Evolutionary conservation across 345 rosid genomes (phyloP).

Genomic region (Eucalyptus virginea): DNA sequence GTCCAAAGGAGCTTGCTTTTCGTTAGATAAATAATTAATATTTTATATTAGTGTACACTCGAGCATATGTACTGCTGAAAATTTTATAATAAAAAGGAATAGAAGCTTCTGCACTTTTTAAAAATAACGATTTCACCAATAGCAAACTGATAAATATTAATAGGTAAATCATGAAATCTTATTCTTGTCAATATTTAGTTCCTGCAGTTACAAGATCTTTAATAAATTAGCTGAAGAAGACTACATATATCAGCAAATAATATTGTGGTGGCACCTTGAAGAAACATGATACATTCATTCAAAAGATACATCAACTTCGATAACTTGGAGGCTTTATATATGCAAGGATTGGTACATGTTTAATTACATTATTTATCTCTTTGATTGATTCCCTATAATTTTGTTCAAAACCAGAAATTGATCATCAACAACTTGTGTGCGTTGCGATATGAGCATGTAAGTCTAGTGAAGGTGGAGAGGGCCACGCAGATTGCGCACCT

Average conservation of each 20-base stretch:
- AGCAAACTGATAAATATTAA: neutral
- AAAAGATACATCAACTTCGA: neutral
- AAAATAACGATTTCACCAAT: neutral
- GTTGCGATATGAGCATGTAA: neutral
- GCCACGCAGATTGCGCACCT: neutral
- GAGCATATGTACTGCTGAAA: neutral
- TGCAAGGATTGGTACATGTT: neutral
- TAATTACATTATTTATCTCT: neutral
- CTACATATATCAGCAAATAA: neutral
- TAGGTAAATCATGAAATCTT: neutral
- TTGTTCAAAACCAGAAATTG: neutral
- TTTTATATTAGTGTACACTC: neutral
- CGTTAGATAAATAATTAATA: neutral
- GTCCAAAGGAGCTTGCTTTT: neutral
- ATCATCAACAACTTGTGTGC: neutral
- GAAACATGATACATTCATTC: neutral
- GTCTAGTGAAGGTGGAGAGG: neutral
- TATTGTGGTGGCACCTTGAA: too few relatives aligned
- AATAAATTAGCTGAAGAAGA: neutral
- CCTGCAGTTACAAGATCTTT: neutral
- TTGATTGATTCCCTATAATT: neutral
- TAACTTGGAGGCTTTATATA: neutral
- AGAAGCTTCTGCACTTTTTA: neutral
- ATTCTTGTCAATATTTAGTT: neutral
- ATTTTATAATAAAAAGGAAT: neutral